These are phyloP conservation scores for Quercus mongolica DNA, from an alignment of 306 rosid species.

Conservation along the genomic window DNA sequence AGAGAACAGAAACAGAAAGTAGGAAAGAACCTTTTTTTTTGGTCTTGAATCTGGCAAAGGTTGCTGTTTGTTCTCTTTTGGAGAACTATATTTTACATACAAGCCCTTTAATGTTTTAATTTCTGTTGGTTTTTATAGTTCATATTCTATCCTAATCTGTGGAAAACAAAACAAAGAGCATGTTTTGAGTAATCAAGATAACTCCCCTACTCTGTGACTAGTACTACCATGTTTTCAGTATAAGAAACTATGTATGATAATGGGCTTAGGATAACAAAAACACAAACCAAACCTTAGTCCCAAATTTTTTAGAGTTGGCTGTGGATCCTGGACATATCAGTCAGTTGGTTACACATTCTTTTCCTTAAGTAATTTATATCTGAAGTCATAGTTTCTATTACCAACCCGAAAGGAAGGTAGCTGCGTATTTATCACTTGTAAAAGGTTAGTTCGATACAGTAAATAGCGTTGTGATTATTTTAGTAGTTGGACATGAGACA, in stretches of 20 bases:
- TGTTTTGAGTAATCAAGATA: neutral
- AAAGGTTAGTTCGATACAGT: neutral
- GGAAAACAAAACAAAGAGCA: slow-evolving; percentile 33
- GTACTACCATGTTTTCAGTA: neutral
- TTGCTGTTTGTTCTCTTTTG: slow-evolving; percentile 46
- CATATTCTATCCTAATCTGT: slow-evolving; percentile 23
- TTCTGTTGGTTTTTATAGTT: slow-evolving; percentile 40
- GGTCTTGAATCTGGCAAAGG: slow-evolving; percentile 25
- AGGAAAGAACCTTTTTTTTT: slow-evolving; percentile 42
- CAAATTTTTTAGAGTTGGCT: too few species aligned
- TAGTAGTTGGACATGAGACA: neutral
- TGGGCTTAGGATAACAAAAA: neutral
- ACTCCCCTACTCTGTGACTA: neutral
- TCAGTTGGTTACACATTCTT: too few species aligned
- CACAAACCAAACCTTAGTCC: too few species aligned
- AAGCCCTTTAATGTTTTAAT: slow-evolving; percentile 47
- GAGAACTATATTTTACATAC: slow-evolving; percentile 55
- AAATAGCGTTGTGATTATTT: neutral
- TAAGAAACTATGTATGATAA: neutral
- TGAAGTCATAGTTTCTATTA: too few species aligned
- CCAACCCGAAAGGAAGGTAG: too few species aligned
- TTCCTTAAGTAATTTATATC: too few species aligned
- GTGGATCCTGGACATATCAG: too few species aligned
- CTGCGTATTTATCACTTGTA: too few species aligned
- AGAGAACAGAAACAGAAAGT: slow-evolving; percentile 70